Percentiles rank a stretch among this genome's conserved stretches.
phyloP scores from a whole-genome alignment of 352 stramenopile genomes.

The Pythium apleroticum region DNA sequence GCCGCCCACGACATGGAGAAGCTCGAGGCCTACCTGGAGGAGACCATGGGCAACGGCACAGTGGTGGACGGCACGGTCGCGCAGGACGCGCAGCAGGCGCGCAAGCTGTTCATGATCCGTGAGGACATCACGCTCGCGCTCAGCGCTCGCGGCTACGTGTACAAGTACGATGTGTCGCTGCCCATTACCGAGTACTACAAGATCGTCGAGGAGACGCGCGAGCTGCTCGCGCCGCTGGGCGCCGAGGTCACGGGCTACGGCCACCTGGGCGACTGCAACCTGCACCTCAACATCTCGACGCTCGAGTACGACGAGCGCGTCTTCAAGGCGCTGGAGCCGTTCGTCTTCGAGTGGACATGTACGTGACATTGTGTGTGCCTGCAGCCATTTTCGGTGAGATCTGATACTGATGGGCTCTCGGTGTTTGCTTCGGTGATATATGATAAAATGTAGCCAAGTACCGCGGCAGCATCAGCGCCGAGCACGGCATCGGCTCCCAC shows the following conservation, averaged over 20 bases:
- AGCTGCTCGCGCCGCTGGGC: conserved; percentile 42
- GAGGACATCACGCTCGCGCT: conserved; percentile 94
- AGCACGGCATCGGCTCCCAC: conserved; percentile 96
- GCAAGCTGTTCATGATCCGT: conserved; percentile 93
- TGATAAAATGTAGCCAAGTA: conserved; percentile 43
- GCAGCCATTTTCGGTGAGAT: not conserved
- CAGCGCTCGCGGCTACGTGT: conserved; percentile 86
- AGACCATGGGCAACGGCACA: conserved; percentile 60
- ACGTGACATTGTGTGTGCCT: conserved; percentile 12
- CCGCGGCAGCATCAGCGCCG: conserved; percentile 95
- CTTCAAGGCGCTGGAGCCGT: conserved; percentile 65
- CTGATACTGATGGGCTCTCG: not conserved
- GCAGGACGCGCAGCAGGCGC: conserved; percentile 89
- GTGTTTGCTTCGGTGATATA: not conserved
- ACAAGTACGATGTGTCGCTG: conserved; percentile 98
- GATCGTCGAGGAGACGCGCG: conserved; percentile 82
- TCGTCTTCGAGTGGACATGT: conserved; percentile 85
- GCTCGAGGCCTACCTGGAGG: conserved; percentile 81
- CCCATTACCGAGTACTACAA: conserved; percentile 91
- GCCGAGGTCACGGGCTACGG: conserved; percentile 88
- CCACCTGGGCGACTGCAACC: conserved; percentile 96
- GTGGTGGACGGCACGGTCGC: conserved; percentile 93
- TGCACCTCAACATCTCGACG: conserved; percentile 96
- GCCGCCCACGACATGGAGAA: conserved; percentile 91
- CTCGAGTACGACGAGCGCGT: conserved; percentile 65